These are phyloP conservation scores for Coniochaeta sp. DNA, from an alignment of 2,329 filamentous ascomycete genomes.

Conservation along the genomic window DNA sequence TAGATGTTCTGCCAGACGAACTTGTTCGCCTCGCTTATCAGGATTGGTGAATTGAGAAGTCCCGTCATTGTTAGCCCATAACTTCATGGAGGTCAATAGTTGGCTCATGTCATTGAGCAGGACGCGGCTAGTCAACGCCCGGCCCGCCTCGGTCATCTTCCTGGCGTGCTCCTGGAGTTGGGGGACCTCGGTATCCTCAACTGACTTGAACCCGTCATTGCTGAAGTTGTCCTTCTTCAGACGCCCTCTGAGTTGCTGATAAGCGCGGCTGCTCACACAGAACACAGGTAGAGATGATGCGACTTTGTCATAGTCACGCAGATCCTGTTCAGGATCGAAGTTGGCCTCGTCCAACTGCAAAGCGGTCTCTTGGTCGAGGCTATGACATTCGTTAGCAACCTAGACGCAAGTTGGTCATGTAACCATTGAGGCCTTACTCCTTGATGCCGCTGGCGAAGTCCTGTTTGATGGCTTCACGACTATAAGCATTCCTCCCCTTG, in stretches of 20 bases:
- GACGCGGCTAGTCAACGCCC: slow-evolving; percentile 11
- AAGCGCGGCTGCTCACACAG: slow-evolving; percentile 55
- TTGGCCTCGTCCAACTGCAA: slow-evolving; percentile 43
- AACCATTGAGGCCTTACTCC: slow-evolving; percentile 27
- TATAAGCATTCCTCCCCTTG: slow-evolving; percentile 47
- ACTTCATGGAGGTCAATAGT: slow-evolving; percentile 16
- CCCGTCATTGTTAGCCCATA: slow-evolving; percentile 16
- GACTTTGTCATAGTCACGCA: slow-evolving; percentile 50
- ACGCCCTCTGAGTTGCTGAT: slow-evolving; percentile 52
- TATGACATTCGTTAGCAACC: slow-evolving; percentile 7
- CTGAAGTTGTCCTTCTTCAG: slow-evolving; percentile 43
- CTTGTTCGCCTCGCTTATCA: slow-evolving; percentile 12
- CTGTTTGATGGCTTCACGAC: slow-evolving; percentile 44
- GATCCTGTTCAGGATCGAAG: slow-evolving; percentile 46
- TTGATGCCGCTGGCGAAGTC: slow-evolving; percentile 55
- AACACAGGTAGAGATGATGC: slow-evolving; percentile 52
- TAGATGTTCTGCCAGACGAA: slow-evolving; percentile 7
- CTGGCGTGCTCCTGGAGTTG: slow-evolving; percentile 51
- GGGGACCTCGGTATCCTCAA: slow-evolving; percentile 52
- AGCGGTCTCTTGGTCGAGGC: slow-evolving; percentile 44
- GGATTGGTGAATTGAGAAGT: slow-evolving; percentile 8
- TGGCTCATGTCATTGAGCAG: slow-evolving; percentile 15
- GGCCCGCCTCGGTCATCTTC: slow-evolving; percentile 35
- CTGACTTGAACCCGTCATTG: slow-evolving; percentile 36
- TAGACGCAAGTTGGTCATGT: background rate